A percentile compares a stretch with the other conserved stretches of the same genome.
Conservation (phyloP, 1,284 basidiomycete genomes). For the Wolfiporia cocos region DNA sequence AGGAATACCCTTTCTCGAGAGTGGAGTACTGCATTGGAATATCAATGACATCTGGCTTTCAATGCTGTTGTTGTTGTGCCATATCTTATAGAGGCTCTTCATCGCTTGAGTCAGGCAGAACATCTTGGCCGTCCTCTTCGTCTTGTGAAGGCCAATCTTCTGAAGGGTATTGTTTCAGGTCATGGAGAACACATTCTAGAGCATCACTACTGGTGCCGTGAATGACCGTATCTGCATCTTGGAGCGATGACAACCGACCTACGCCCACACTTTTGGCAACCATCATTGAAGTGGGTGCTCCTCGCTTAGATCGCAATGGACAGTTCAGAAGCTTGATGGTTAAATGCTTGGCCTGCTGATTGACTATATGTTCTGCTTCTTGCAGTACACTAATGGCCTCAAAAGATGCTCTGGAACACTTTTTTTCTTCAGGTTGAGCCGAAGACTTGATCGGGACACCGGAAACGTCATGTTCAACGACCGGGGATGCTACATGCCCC, state of each 20-base stretch:
- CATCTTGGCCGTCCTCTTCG: constrained; percentile 7
- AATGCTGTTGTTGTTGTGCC: neutral
- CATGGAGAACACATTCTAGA: neutral
- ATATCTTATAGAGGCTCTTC: constrained; percentile 11
- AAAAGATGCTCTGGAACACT: no score
- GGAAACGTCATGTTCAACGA: no score
- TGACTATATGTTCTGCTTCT: no score
- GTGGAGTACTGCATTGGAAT: neutral
- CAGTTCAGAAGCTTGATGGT: neutral
- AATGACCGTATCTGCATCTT: neutral
- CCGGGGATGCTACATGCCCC: no score
- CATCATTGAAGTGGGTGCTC: neutral
- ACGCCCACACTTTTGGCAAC: neutral
- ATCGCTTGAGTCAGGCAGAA: constrained; percentile 13
- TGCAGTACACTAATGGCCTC: no score
- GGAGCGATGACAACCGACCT: neutral
- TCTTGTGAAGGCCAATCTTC: neutral
- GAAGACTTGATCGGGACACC: no score
- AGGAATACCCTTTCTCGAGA: neutral
- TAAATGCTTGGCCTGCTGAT: no score
- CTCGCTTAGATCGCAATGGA: neutral
- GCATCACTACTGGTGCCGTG: neutral
- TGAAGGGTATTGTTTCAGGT: neutral
- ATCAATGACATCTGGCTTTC: neutral
- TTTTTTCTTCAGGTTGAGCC: no score